A percentile compares a stretch with the other conserved stretches of the same genome.
These are phyloP conservation scores for Thraustochytrium sp. DNA, from an alignment of 352 stramenopile genomes.

Conservation along the genomic window DNA sequence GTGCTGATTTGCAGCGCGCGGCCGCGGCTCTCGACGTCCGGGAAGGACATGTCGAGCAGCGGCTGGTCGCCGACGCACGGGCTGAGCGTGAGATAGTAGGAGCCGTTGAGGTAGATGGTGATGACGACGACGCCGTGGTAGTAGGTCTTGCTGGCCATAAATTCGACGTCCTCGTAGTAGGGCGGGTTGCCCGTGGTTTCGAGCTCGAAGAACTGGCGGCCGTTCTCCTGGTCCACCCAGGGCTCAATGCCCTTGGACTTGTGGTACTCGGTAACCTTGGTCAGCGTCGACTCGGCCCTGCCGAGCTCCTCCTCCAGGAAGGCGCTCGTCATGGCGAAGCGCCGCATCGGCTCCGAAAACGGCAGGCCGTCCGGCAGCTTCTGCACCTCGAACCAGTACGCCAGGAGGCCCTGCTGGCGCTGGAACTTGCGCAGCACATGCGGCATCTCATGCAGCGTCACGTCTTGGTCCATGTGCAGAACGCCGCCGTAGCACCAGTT, in stretches of 20 bases:
- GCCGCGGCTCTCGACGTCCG: conserved; percentile 33
- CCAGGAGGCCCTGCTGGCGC: conserved; percentile 43
- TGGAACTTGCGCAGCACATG: conserved; percentile 45
- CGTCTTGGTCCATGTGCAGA: conserved; percentile 34
- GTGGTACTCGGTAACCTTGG: conserved; percentile 43
- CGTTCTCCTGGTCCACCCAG: conserved; percentile 42
- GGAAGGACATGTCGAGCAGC: conserved; percentile 44
- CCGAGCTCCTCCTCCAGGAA: conserved; percentile 41
- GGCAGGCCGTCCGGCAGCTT: conserved; percentile 28
- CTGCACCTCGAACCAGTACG: conserved; percentile 46
- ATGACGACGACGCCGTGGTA: conserved; percentile 44
- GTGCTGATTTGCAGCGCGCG: conserved; percentile 22
- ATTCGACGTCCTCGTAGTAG: conserved; percentile 36
- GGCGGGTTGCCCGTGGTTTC: conserved; percentile 4
- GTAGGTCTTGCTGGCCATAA: conserved; percentile 46
- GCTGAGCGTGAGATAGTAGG: conserved; percentile 41
- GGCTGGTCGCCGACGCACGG: conserved; percentile 37
- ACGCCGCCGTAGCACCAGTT: conserved; percentile 46
- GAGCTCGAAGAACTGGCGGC: conserved; percentile 44
- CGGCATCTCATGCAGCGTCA: conserved; percentile 42
- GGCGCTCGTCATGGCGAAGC: conserved; percentile 39
- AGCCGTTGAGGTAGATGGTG: conserved; percentile 40
- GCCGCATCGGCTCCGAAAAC: conserved; percentile 33
- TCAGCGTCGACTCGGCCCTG: not conserved
- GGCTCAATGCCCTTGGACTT: conserved; percentile 25